Percentiles rank a stretch among this genome's conserved stretches.
Conservation (phyloP, 2,329 filamentous ascomycete species). For the Cladophialophora exuberans region DNA sequence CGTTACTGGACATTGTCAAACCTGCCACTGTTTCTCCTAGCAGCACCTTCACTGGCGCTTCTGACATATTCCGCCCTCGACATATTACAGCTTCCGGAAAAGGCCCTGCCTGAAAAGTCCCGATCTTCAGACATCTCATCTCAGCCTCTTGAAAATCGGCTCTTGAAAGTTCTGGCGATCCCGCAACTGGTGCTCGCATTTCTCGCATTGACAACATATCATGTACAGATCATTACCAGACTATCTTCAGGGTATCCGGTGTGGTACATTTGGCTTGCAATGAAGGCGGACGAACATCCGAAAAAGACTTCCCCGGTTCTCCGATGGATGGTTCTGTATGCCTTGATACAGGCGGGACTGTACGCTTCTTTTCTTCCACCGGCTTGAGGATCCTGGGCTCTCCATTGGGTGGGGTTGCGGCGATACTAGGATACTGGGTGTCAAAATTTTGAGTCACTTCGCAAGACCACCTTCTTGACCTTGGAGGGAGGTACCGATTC, state of each 20-base stretch:
- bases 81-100: slow-evolving; percentile 6
- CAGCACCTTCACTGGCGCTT: slow-evolving; percentile 73
- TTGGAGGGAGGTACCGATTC: too few relatives aligned
- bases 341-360: slow-evolving; percentile 76
- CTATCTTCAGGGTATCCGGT: slow-evolving; percentile 85
- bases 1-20: slow-evolving; percentile 89
- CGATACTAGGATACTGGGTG: too few relatives aligned
- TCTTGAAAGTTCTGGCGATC: slow-evolving; percentile 60
- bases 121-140: slow-evolving; percentile 2
- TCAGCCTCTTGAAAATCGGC: slow-evolving; percentile 13
- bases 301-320: slow-evolving; percentile 47
- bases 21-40: slow-evolving; percentile 83
- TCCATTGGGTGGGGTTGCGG: too few relatives aligned
- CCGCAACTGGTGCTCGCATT: slow-evolving; percentile 73
- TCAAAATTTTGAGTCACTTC: too few relatives aligned
- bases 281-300: slow-evolving; percentile 8
- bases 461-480: too few relatives aligned
- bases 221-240: slow-evolving; percentile 91
- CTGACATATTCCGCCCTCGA: slow-evolving; percentile 63
- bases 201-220: slow-evolving; percentile 77
- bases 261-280: slow-evolving; percentile 78
- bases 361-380: slow-evolving; percentile 92
- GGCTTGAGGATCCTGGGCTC: too few relatives aligned
- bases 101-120: not conserved
- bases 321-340: slow-evolving; percentile 79